A percentile compares a stretch with the other conserved stretches of the same genome.
Conservation (phyloP, 1,139 yeast species). For the Spathaspora sp. region DNA sequence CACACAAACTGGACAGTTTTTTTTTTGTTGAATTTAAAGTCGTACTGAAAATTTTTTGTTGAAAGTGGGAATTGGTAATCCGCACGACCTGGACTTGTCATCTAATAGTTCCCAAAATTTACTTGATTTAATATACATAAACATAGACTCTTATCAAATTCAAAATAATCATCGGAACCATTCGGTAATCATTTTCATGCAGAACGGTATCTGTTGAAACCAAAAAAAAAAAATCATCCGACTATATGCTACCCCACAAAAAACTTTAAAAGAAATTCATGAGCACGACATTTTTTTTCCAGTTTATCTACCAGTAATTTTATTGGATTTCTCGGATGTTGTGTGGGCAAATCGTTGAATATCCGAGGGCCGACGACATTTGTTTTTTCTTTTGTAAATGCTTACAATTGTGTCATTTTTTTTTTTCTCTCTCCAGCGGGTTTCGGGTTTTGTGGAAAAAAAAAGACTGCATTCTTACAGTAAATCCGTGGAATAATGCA, state of each 20-base stretch:
- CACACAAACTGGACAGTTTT: background rate
- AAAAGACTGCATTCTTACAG: no score
- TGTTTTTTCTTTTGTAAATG: no score
- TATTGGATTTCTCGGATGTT: background rate
- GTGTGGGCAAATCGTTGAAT: background rate
- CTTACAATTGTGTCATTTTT: background rate
- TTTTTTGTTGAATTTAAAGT: constrained; percentile 1
- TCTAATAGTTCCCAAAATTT: background rate
- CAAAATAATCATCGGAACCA: no score
- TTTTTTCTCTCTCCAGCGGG: background rate
- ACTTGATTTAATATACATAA: background rate
- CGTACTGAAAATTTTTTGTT: background rate
- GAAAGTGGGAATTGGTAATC: background rate
- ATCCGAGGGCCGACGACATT: background rate
- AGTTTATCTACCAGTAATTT: background rate
- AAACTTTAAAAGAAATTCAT: background rate
- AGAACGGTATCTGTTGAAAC: no score
- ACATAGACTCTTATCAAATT: no score
- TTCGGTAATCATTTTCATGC: no score
- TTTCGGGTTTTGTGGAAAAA: background rate
- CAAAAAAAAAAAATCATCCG: background rate
- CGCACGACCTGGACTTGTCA: background rate
- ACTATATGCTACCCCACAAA: background rate
- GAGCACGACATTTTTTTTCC: background rate
- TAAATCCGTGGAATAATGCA: no score